phyloP scores from a whole-genome alignment of 2,329 filamentous ascomycete species.

The Albophoma yamanashiensis region DNA sequence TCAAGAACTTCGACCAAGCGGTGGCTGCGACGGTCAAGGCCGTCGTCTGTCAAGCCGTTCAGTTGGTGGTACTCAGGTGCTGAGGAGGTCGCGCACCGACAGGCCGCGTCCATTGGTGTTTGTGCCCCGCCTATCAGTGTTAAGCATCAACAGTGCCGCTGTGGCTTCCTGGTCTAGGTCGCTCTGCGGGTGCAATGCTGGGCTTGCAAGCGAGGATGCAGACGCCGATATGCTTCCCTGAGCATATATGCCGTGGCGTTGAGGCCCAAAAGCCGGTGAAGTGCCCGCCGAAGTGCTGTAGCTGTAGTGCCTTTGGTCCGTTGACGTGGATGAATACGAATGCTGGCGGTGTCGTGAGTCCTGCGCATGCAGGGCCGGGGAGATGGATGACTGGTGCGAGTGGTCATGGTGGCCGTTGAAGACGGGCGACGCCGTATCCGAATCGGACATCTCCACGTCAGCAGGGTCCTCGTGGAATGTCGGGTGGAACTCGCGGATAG shows the following conservation, averaged over 20 bases:
- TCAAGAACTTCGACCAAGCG: neutral
- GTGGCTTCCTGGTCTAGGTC: slow-evolving; percentile 70
- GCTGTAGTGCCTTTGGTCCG: slow-evolving; percentile 39
- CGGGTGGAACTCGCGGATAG: slow-evolving; percentile 27
- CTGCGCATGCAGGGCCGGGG: slow-evolving; percentile 38
- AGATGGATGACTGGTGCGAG: slow-evolving; percentile 37
- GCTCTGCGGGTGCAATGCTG: slow-evolving; percentile 41
- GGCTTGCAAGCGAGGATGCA: slow-evolving; percentile 47
- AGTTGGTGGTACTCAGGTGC: slow-evolving; percentile 25
- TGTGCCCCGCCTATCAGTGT: slow-evolving; percentile 57
- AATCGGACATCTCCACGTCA: slow-evolving; percentile 52
- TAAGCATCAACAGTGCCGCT: slow-evolving; percentile 79
- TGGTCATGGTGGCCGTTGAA: slow-evolving; percentile 22
- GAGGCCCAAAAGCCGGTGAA: slow-evolving; percentile 49
- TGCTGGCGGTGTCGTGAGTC: slow-evolving; percentile 33
- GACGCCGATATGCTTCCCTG: slow-evolving; percentile 30
- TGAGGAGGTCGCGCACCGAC: slow-evolving; percentile 44
- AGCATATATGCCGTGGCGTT: slow-evolving; percentile 24
- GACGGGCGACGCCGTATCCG: slow-evolving; percentile 36
- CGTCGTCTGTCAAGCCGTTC: neutral
- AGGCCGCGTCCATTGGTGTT: slow-evolving; percentile 30
- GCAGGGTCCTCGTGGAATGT: slow-evolving; percentile 28
- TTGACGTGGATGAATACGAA: slow-evolving; percentile 44
- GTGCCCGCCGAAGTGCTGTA: slow-evolving; percentile 37
- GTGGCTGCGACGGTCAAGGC: neutral